Evolutionary conservation across 768 basidiomycete genomes (phyloP).

Genomic region (Auricularia sp.): DNA sequence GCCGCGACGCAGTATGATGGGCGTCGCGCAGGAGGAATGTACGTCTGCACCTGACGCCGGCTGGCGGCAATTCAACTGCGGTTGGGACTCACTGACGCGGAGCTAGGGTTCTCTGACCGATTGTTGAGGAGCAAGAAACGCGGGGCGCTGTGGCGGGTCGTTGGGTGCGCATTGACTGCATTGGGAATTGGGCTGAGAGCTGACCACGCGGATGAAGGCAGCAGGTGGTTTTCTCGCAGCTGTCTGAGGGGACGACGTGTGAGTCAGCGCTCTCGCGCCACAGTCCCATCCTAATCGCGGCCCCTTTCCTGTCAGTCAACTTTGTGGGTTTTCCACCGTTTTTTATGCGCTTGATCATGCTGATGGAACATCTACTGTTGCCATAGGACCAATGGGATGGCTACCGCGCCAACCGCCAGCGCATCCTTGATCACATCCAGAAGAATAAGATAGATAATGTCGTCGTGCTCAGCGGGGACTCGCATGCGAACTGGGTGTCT

Average conservation of each 20-base stretch:
- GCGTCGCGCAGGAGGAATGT: conserved; percentile 46
- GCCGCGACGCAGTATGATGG: conserved; percentile 44
- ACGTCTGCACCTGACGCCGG: neutral
- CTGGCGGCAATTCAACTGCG: too few species aligned
- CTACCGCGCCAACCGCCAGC: conserved; percentile 43
- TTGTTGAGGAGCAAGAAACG: conserved; percentile 35
- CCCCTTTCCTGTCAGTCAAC: conserved; percentile 11
- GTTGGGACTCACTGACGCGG: neutral
- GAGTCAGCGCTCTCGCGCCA: conserved; percentile 1
- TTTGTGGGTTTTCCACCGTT: conserved; percentile 13
- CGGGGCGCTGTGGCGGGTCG: conserved; percentile 44
- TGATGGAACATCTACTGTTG: neutral
- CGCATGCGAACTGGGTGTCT: conserved; percentile 53
- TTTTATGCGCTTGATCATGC: neutral
- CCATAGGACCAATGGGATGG: conserved; percentile 49
- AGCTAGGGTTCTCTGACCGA: conserved; percentile 38
- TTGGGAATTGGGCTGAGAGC: too few species aligned
- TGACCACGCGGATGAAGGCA: conserved; percentile 25
- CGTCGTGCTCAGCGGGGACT: conserved; percentile 49
- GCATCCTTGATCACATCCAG: conserved; percentile 42
- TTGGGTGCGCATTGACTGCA: conserved; percentile 28
- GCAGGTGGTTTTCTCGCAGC: conserved; percentile 47
- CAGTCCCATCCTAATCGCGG: neutral
- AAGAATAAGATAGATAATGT: conserved; percentile 43
- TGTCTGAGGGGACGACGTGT: conserved; percentile 32